Base-by-base conservation (phyloP, 1,284 basidiomycete genomes). In the Apiotrichum domesticum region DNA sequence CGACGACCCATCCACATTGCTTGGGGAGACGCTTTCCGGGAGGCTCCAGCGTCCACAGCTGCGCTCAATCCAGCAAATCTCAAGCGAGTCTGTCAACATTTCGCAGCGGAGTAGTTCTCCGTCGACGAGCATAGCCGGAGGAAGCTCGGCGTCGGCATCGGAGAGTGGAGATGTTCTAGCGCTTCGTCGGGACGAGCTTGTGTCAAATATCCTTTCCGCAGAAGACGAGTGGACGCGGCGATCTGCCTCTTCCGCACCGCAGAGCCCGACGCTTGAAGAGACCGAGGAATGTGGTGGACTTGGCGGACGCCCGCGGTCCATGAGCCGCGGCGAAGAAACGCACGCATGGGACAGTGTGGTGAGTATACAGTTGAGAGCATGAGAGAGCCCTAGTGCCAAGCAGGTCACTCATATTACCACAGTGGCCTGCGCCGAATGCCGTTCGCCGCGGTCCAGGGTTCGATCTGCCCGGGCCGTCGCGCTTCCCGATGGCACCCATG, bases 271-370 rank as follows among this genome's bases (percentile, higher is more conserved):
- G 4, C n/a, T 6, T 9, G 55, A 56, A 29, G 29, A 56, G n/a
- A 15, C 51, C 51, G 57, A 56, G 15, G 60, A 59, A 6, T 32
- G 3, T 29, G 29, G 29, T 29, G 29, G 29, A 29, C 29, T 29
- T 3, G 29, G 29, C 29, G 29, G 29, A 29, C 29, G 45, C 21
- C 35, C 51, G 45, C 46, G 51, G 11, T 37, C 46, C 35, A 44
- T 46, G 11, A 43, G 13, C 39, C 40, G 34, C 4, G 52, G 58
- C 29, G 59, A 63, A 9, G 46, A 47, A 3, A 62, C 66, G 35
- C 69, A 68, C 60, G 67, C 68, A n/a, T 75, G 72, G 71, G 72
- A 75, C 54, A 75, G 73, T 58, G 73, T 75, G 15, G 72, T 74
- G 56, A 62, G 72, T 71, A 39, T 39, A 3, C 2, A 39, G 37